Percentiles rank a stretch among this genome's conserved stretches.
Evolutionary conservation across 208 protist species (phyloP).

Genomic region (Balamuthia mandrillaris): DNA sequence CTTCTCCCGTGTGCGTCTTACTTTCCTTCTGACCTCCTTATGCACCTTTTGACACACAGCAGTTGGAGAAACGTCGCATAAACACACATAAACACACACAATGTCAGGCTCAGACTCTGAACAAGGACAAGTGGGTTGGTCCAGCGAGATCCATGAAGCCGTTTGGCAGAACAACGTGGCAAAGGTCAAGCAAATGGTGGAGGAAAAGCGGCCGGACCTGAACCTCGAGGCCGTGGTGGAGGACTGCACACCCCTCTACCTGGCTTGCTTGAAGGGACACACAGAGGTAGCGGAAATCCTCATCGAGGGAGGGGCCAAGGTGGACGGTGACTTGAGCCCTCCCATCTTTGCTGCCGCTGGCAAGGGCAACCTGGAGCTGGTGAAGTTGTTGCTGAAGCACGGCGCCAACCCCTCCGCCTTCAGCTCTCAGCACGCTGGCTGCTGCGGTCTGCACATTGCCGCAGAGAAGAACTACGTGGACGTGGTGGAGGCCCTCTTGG

Average conservation of each 20-base stretch:
- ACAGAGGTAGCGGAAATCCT: conserved; percentile 25
- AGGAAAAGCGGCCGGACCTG: not conserved
- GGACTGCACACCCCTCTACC: conserved; percentile 26
- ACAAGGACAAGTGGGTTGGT: conserved; percentile 30
- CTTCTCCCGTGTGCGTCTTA: no score
- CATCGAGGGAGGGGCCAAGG: conserved; percentile 18
- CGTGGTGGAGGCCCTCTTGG: not conserved
- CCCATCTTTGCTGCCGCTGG: conserved; percentile 13
- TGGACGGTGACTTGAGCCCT: conserved; percentile 21
- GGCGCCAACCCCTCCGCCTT: conserved; percentile 23
- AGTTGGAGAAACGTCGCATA: no score
- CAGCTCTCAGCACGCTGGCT: conserved; percentile 24
- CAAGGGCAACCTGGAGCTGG: conserved; percentile 23
- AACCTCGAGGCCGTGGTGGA: conserved; percentile 23
- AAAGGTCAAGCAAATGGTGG: conserved; percentile 2
- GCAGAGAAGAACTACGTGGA: conserved; percentile 39
- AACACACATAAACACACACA: no score
- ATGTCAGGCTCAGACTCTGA: no score
- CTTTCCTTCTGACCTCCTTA: no score
- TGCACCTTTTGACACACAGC: no score
- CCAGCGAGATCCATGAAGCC: conserved; percentile 33
- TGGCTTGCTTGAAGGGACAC: conserved; percentile 28
- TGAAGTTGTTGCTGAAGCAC: not conserved
- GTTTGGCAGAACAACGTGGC: conserved; percentile 30
- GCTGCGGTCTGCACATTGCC: conserved; percentile 28